These are phyloP conservation scores for Hanseniaspora lindneri DNA, from an alignment of 805 yeast species.

Conservation along the genomic window DNA sequence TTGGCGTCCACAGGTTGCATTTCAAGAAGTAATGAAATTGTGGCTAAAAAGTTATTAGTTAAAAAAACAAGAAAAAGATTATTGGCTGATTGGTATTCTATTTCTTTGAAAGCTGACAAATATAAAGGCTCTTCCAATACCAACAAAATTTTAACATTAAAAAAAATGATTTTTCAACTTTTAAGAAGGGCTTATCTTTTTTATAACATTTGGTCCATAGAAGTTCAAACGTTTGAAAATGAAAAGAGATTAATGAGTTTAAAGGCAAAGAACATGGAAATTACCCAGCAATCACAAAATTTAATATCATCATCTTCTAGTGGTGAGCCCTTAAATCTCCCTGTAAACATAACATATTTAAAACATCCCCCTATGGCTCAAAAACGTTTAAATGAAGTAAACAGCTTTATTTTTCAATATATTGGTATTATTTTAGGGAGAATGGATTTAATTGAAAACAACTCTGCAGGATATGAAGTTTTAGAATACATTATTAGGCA, in stretches of 20 bases:
- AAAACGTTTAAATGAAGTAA: constrained; percentile 51
- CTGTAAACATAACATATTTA: constrained; percentile 36
- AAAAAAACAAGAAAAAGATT: constrained; percentile 55
- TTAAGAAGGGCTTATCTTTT: constrained; percentile 52
- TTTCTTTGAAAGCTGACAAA: constrained; percentile 65
- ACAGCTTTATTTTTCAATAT: constrained; percentile 47
- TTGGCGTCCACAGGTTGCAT: constrained; percentile 60
- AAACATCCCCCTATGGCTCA: constrained; percentile 48
- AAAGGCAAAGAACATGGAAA: constrained; percentile 26
- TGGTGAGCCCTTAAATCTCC: neutral
- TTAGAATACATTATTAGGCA: constrained; percentile 59
- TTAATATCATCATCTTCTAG: neutral
- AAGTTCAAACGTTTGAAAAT: constrained; percentile 37
- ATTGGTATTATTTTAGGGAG: constrained; percentile 62
- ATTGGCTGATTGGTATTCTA: constrained; percentile 68
- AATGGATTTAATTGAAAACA: constrained; percentile 64
- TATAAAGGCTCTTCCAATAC: constrained; percentile 51
- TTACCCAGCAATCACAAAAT: neutral
- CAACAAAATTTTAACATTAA: constrained; percentile 49
- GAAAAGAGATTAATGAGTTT: constrained; percentile 19
- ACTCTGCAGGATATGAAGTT: constrained; percentile 54
- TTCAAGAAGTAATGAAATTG: constrained; percentile 60
- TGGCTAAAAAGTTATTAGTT: constrained; percentile 48
- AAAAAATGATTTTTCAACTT: constrained; percentile 55
- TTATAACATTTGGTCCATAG: constrained; percentile 60